Base-by-base conservation (phyloP, 2,329 filamentous ascomycete species). In the Sarocladiaceae sp. region DNA sequence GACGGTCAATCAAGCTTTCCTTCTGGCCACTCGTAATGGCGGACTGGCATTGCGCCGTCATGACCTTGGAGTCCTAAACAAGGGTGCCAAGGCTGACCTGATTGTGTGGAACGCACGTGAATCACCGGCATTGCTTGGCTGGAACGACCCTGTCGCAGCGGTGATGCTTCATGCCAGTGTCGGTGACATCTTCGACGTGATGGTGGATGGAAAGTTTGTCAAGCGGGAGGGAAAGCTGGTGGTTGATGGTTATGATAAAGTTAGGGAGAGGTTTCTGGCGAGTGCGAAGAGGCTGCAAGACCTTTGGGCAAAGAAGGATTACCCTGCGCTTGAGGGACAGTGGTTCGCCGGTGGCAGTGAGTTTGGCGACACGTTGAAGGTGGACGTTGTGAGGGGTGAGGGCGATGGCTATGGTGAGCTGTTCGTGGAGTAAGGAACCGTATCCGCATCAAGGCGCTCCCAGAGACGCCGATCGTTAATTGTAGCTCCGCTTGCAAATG, bases 91-190 rank as follows among this genome's bases (percentile, higher is more conserved):
- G 59, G 78, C 78, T 0, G 79, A 83, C 56, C 49, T 83, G 1
- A 67, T 80, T 0, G 67, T 82, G 0, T 82, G 76, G 65, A 69
- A 80, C 53, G 76, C 75, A 0, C 64, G 67, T 0, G 64, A 69
- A 1, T 69, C 71, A 0, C 77, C 78, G 0, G 66, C 67, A 1
- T 64, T 83, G 58, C 64, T 82, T 1, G 79, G 79, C 3, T 82
- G 78, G 77, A 64, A 56, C 5, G 78, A 83, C 52, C 77, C 78
- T 0, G 69, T 83, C 3, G 79, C 79, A 0, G 80, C 80, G 0
- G 66, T 83, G 1, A 73, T 83, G 23, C 62, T 83, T 31, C 79
- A 83, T 53, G 71, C 77, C 1, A 76, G 70, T 51, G 71, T 78
- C 3, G 77, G 74, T 0, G 78, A 83, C 53, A 65, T 83, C 22